Conservation (phyloP, 306 rosid species). For the Pachyrhizus erosus region DNA sequence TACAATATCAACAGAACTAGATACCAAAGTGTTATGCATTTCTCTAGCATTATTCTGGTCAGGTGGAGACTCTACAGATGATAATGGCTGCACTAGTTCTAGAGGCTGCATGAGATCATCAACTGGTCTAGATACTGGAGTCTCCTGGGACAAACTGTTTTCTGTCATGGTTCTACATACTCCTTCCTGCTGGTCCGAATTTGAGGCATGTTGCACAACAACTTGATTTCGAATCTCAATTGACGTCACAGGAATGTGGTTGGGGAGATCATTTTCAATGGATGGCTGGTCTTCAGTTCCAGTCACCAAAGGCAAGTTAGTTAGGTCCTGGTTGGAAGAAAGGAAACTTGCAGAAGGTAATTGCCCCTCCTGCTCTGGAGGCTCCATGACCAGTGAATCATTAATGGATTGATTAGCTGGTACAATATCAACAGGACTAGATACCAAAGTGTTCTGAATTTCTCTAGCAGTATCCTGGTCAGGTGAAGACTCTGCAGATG, state of each 20-base stretch:
- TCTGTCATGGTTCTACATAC: slow-evolving; percentile 32
- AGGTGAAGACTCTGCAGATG: slow-evolving; percentile 43
- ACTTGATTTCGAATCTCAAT: slow-evolving; percentile 42
- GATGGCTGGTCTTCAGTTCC: slow-evolving; percentile 21
- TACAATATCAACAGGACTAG: slow-evolving; percentile 21
- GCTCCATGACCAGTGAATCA: slow-evolving; percentile 34
- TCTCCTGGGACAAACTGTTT: slow-evolving; percentile 44
- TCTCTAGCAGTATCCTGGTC: slow-evolving; percentile 26
- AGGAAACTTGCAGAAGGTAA: slow-evolving; percentile 35
- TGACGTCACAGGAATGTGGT: slow-evolving; percentile 38
- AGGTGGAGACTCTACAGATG: slow-evolving; percentile 44
- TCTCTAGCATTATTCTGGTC: slow-evolving; percentile 25
- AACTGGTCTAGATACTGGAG: slow-evolving; percentile 42
- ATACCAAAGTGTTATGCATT: slow-evolving; percentile 3
- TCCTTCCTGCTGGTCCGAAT: slow-evolving; percentile 51
- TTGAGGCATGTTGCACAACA: slow-evolving; percentile 28
- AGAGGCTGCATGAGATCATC: slow-evolving; percentile 42
- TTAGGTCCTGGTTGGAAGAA: slow-evolving; percentile 40
- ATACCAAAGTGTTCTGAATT: not conserved
- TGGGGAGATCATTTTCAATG: slow-evolving; percentile 32
- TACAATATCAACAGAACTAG: slow-evolving; percentile 26
- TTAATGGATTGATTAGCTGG: slow-evolving; percentile 30
- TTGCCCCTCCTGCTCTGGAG: slow-evolving; percentile 37
- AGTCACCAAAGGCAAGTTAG: slow-evolving; percentile 31
- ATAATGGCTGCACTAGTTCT: slow-evolving; percentile 40